phyloP scores from a whole-genome alignment of 352 stramenopile species.

The Phytophthora pinifolia region DNA sequence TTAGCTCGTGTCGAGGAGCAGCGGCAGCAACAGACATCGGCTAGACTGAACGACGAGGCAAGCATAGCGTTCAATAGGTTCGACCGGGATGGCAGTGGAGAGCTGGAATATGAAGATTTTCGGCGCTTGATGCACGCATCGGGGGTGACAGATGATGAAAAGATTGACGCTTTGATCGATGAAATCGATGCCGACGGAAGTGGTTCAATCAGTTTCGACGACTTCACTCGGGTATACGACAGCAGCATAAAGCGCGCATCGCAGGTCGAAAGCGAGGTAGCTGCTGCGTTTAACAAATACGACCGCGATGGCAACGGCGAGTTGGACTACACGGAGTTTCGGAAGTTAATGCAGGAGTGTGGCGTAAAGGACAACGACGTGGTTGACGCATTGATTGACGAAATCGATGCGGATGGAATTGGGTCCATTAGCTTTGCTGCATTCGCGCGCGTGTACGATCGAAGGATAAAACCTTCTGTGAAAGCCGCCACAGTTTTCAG shows the following conservation, averaged over 20 bases:
- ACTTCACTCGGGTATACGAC: slow-evolving; percentile 45
- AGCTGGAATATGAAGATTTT: slow-evolving; percentile 59
- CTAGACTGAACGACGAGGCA: slow-evolving; percentile 12
- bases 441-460: slow-evolving; percentile 41
- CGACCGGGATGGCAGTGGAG: slow-evolving; percentile 38
- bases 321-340: slow-evolving; percentile 56
- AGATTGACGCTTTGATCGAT: slow-evolving; percentile 48
- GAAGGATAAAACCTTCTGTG: slow-evolving; percentile 13
- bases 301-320: slow-evolving; percentile 47
- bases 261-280: slow-evolving; percentile 30
- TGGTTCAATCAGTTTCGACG: slow-evolving; percentile 39
- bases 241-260: slow-evolving; percentile 9
- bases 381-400: slow-evolving; percentile 44
- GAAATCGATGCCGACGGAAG: slow-evolving; percentile 42
- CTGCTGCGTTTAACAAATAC: slow-evolving; percentile 40
- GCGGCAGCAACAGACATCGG: neutral
- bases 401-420: slow-evolving; percentile 43
- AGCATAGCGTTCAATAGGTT: slow-evolving; percentile 39
- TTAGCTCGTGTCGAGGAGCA: slow-evolving; percentile 1
- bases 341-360: slow-evolving; percentile 52
- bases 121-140: slow-evolving; percentile 52
- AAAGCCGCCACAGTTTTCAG: slow-evolving; percentile 38
- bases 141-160: slow-evolving; percentile 39
- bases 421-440: slow-evolving; percentile 46
- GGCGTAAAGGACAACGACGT: slow-evolving; percentile 43